Base-by-base conservation (phyloP, 257 asterid genomes). In the Nicotiana sylvestris region DNA sequence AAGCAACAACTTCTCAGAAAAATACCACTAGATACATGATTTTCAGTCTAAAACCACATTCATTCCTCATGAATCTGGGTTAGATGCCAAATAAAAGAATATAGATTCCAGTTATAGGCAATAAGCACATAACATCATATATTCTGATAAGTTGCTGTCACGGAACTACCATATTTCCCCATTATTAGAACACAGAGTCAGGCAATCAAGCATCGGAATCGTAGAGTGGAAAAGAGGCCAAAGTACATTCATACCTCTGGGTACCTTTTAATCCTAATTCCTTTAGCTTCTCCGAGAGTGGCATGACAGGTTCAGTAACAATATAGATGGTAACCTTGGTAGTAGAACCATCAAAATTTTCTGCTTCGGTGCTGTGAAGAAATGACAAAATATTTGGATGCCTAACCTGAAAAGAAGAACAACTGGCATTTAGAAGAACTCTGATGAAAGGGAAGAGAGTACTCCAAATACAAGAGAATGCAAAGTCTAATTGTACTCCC, bases 321-420 rank as follows among this genome's bases (percentile, higher is more conserved):
- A 95, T 91, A 82, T 95, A 95, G 83, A 95, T 91, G 49, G 98
- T 90, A 81, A 92, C 92, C 91, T 95, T 95, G 16, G 97, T 83
- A 69, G 81, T 89, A 56, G 98, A 83, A 76, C 97, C 99, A 90
- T 93, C 99, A 68, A 84, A 82, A 86, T 76, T 88, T 90, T 95
- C 99, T 33, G 94, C 93, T 91, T 95, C 99, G 2, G 98, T 92
- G 82, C 99, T 93, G 91, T 94, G 95, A 85, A 95, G 88, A 91
- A 95, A 95, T 83, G 98, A 95, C 86, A 95, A 82, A 86, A 95
- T 95, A 89, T 95, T 95, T 66, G 99, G 99, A 89, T 95, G 99
- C 83, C 99, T 91, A 85, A 94, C 99, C 99, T 95, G 98, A 79
- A 79, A 82, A 78, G 49, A 79, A 46, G 83, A 30, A 51, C 9